A percentile compares a stretch with the other conserved stretches of the same genome.
phyloP scores from a whole-genome alignment of 345 rosid genomes.

The Rhizophora mangle region DNA sequence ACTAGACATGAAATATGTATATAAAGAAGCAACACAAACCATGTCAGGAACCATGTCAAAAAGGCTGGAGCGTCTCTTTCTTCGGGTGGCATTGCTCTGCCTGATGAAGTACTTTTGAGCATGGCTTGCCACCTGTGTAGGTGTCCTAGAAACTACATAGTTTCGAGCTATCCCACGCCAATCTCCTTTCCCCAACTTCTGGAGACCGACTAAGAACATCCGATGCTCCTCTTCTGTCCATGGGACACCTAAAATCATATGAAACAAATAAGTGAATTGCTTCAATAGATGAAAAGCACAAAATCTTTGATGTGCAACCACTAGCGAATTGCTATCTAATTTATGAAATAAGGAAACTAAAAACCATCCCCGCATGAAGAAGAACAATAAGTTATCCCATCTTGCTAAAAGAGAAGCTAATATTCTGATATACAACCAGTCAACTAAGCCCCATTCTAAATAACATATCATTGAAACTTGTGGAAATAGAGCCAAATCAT shows the following conservation, averaged over 20 bases:
- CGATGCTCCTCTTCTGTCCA: slow-evolving; percentile 99
- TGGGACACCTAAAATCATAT: slow-evolving; percentile 54
- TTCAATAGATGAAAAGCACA: not conserved
- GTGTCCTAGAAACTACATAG: slow-evolving; percentile 81
- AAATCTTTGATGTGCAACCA: not conserved
- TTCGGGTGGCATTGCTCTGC: slow-evolving; percentile 60
- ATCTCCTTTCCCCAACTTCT: slow-evolving; percentile 91
- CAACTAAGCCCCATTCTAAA: no score
- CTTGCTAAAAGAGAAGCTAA: no score
- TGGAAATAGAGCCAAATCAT: no score
- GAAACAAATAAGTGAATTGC: not conserved
- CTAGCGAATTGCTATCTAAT: not conserved
- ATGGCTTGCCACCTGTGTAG: slow-evolving; percentile 98
- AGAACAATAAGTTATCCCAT: no score
- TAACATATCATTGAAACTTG: no score
- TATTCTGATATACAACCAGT: no score
- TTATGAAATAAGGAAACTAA: no score
- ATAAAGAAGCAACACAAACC: slow-evolving; percentile 43
- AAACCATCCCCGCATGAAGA: no score
- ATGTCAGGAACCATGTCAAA: slow-evolving; percentile 86
- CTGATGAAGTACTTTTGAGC: slow-evolving; percentile 96
- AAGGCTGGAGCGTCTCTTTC: slow-evolving; percentile 97
- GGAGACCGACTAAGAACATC: slow-evolving; percentile 78
- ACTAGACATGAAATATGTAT: not conserved
- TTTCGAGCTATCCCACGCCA: slow-evolving; percentile 96